phyloP scores from a whole-genome alignment of 352 stramenopile species.

The Phytophthora melonis region DNA sequence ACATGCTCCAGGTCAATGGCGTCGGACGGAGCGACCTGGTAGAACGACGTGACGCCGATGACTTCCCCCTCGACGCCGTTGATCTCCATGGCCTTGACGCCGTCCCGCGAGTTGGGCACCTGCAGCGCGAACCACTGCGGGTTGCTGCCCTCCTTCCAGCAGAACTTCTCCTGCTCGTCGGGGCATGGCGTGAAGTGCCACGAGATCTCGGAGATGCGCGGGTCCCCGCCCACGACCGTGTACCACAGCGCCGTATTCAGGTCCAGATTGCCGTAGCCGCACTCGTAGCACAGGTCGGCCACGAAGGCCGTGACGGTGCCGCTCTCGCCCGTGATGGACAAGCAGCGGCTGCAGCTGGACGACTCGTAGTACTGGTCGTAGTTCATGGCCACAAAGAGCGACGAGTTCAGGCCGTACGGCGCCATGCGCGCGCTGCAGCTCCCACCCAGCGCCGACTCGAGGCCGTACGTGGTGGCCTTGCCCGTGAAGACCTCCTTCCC shows the following conservation, averaged over 20 bases:
- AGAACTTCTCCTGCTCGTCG: slow-evolving; percentile 70
- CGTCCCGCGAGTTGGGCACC: slow-evolving; percentile 60
- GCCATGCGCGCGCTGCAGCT: slow-evolving; percentile 61
- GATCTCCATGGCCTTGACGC: slow-evolving; percentile 62
- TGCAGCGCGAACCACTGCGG: slow-evolving; percentile 70
- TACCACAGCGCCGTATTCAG: slow-evolving; percentile 70
- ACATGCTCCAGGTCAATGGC: slow-evolving; percentile 44
- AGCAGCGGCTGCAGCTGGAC: slow-evolving; percentile 63
- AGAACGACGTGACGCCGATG: slow-evolving; percentile 95
- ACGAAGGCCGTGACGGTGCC: slow-evolving; percentile 61
- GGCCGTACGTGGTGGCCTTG: slow-evolving; percentile 61
- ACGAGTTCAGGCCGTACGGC: slow-evolving; percentile 51
- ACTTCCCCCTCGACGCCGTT: slow-evolving; percentile 47
- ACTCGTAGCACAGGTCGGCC: slow-evolving; percentile 77
- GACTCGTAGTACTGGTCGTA: slow-evolving; percentile 67
- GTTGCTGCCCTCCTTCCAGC: slow-evolving; percentile 77
- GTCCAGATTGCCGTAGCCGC: slow-evolving; percentile 67
- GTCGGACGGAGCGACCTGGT: slow-evolving; percentile 42
- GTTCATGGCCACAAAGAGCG: slow-evolving; percentile 72
- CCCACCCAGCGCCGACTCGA: slow-evolving; percentile 51
- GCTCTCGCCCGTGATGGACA: slow-evolving; percentile 55
- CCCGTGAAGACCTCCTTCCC: slow-evolving; percentile 54
- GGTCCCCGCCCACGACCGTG: slow-evolving; percentile 59
- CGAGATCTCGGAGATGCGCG: slow-evolving; percentile 58
- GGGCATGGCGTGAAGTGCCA: slow-evolving; percentile 71